These are phyloP conservation scores for Fusarium pseudocircinatum DNA, from an alignment of 2,329 filamentous ascomycete species.

Conservation along the genomic window DNA sequence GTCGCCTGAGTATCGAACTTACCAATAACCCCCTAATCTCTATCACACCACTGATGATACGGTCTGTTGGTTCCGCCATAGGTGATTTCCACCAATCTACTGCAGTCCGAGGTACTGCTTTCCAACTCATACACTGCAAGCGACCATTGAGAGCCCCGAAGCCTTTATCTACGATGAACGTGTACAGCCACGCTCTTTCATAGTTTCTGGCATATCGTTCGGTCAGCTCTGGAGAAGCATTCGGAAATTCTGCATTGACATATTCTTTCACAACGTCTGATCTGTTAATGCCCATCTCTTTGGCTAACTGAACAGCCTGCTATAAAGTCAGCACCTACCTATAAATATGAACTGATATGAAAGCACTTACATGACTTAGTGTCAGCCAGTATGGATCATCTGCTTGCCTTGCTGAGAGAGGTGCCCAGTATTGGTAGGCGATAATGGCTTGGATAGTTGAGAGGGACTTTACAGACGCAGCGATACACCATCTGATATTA, in stretches of 20 bases:
- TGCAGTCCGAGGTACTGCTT: background rate
- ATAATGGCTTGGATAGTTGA: slow-evolving; percentile 12
- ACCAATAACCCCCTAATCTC: slow-evolving; percentile 6
- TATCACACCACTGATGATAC: slow-evolving; percentile 4
- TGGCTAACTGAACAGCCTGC: slow-evolving; percentile 6
- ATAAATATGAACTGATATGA: fast-evolving
- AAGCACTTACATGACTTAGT: background rate
- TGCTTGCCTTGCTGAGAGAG: background rate
- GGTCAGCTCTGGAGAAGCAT: background rate
- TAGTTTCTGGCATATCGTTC: slow-evolving; percentile 5
- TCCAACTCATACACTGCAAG: slow-evolving; percentile 6
- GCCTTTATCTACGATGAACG: slow-evolving; percentile 4
- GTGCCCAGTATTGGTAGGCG: slow-evolving; percentile 9
- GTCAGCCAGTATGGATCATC: slow-evolving; percentile 8
- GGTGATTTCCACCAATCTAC: slow-evolving; percentile 13
- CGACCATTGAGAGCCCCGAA: slow-evolving; percentile 11
- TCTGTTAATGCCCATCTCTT: slow-evolving; percentile 7
- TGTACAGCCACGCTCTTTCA: slow-evolving; percentile 8
- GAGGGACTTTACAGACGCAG: background rate
- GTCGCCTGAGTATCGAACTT: fast-evolving
- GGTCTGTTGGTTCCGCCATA: slow-evolving; percentile 1
- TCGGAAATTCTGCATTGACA: background rate
- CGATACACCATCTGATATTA: slow-evolving; percentile 13
- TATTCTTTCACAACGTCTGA: slow-evolving; percentile 4
- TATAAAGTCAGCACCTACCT: fast-evolving